Percentiles rank a stretch among this genome's conserved stretches.
These are phyloP conservation scores for Phytophthora aleatoria DNA, from an alignment of 352 stramenopile genomes.

Conservation along the genomic window DNA sequence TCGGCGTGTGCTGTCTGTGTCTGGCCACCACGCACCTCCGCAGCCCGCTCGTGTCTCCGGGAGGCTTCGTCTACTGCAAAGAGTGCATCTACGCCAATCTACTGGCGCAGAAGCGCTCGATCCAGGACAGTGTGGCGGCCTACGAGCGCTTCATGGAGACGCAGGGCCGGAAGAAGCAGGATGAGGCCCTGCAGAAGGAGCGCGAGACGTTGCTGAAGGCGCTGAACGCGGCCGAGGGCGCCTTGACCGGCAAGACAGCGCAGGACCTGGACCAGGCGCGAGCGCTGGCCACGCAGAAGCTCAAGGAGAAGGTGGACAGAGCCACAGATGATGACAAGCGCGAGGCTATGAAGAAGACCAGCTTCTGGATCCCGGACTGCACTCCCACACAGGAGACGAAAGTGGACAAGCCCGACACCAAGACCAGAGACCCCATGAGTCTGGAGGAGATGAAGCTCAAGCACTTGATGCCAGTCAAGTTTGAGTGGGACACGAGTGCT, in stretches of 20 bases:
- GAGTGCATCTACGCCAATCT: constrained; percentile 90
- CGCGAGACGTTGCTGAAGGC: constrained; percentile 55
- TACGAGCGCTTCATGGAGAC: constrained; percentile 73
- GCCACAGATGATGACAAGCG: constrained; percentile 75
- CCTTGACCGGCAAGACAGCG: neutral
- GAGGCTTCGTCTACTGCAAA: constrained; percentile 85
- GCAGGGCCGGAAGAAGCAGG: constrained; percentile 52
- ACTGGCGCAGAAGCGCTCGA: constrained; percentile 80
- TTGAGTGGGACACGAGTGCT: constrained; percentile 59
- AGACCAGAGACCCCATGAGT: constrained; percentile 86
- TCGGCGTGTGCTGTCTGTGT: constrained; percentile 82
- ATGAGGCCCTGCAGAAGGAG: constrained; percentile 55
- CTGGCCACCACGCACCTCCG: constrained; percentile 60
- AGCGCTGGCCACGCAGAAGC: constrained; percentile 39
- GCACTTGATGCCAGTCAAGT: constrained; percentile 87
- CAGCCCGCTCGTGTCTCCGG: constrained; percentile 68
- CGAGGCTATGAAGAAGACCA: constrained; percentile 80
- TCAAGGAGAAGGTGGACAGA: constrained; percentile 77
- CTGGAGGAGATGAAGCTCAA: constrained; percentile 86
- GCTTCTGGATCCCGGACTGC: constrained; percentile 88
- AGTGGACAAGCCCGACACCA: constrained; percentile 65
- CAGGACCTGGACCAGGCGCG: constrained; percentile 4
- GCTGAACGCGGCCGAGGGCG: constrained; percentile 43
- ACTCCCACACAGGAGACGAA: constrained; percentile 60
- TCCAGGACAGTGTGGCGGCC: constrained; percentile 64